Base-by-base conservation (phyloP, 2,329 filamentous ascomycete genomes). In the Aspergillus terreus region DNA sequence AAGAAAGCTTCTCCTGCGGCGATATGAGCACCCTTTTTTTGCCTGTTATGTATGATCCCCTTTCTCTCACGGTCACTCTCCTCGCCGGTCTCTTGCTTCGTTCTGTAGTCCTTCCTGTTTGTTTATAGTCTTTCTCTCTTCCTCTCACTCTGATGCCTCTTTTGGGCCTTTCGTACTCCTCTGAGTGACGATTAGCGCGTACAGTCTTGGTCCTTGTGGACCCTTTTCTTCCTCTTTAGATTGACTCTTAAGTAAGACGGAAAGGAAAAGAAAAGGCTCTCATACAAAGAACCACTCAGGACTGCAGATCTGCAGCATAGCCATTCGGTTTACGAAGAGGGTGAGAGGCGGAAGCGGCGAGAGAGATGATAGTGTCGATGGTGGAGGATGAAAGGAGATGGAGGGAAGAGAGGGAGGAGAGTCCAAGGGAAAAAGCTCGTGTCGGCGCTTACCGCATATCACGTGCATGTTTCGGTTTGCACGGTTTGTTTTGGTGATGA, bases 241-340 rank as follows among this genome's bases (percentile, higher is more conserved):
- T 59, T 63, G 60, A 55, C 61, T 68, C 65, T 38, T 46, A 19
- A 21, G 17, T 46, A 36, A n/a, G 35, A 35, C 60, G 53, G 59
- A 54, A 55, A 65, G 56, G 58, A 58, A 60, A 63, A 51, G 54
- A 63, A 56, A 51, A 48, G 53, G 61, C 55, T 63, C 62, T 69
- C 63, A 68, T 67, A 68, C 66, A 62, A 66, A 63, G 64, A 67
- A 59, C 63, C 67, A 62, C 62, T 63, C 57, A 60, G 54, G 33
- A 53, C 57, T 63, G 64, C 60, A 57, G 54, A 58, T 60, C 56
- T 64, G 62, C 61, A 67, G 64, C 62, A 69, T 68, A 63, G 61
- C 67, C 60, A 66, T 68, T 69, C 64, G 65, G 64, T 71, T 73
- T 72, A 72, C 70, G 64, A 61, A 59, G 59, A 63, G 58, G 55